Conservation (phyloP, 2,329 filamentous ascomycete genomes). For the Stemphylium beticola region DNA sequence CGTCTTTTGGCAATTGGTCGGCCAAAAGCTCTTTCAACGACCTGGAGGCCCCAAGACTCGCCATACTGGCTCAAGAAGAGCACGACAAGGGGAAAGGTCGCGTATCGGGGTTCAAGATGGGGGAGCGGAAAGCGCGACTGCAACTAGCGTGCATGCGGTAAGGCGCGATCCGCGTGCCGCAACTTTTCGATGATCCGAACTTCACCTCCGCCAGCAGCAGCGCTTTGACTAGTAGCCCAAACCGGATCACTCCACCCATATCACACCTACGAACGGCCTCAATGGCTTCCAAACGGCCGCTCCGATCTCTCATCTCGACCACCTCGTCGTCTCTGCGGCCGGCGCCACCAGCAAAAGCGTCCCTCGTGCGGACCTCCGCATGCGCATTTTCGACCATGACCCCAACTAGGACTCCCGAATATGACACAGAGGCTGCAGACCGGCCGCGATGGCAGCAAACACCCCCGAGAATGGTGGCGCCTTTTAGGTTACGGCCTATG, state of each 20-base stretch:
- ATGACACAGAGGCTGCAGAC: constrained; percentile 40
- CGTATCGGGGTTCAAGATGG: constrained; percentile 16
- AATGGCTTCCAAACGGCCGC: constrained; percentile 59
- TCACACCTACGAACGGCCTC: constrained; percentile 19
- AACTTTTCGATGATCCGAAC: constrained; percentile 40
- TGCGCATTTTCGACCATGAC: constrained; percentile 43
- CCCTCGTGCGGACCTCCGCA: constrained; percentile 44
- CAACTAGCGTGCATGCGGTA: constrained; percentile 19
- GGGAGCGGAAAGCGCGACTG: constrained; percentile 22
- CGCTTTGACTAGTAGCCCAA: constrained; percentile 12
- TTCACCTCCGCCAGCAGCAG: constrained; percentile 22
- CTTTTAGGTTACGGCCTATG: constrained; percentile 62
- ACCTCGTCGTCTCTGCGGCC: constrained; percentile 35
- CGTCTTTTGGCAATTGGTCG: constrained; percentile 58
- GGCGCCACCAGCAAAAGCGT: constrained; percentile 29
- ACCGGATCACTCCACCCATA: constrained; percentile 21
- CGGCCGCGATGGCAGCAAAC: constrained; percentile 59
- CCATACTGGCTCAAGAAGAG: constrained; percentile 30
- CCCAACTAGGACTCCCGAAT: constrained; percentile 31
- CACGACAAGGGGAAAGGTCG: constrained; percentile 11
- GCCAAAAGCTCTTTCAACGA: constrained; percentile 55
- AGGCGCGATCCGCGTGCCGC: constrained; percentile 28
- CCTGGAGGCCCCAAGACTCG: constrained; percentile 25
- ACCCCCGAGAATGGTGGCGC: constrained; percentile 55
- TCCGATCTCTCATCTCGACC: constrained; percentile 40